Base-by-base conservation (phyloP, 2,329 filamentous ascomycete genomes). In the Knoxdaviesia capensis region DNA sequence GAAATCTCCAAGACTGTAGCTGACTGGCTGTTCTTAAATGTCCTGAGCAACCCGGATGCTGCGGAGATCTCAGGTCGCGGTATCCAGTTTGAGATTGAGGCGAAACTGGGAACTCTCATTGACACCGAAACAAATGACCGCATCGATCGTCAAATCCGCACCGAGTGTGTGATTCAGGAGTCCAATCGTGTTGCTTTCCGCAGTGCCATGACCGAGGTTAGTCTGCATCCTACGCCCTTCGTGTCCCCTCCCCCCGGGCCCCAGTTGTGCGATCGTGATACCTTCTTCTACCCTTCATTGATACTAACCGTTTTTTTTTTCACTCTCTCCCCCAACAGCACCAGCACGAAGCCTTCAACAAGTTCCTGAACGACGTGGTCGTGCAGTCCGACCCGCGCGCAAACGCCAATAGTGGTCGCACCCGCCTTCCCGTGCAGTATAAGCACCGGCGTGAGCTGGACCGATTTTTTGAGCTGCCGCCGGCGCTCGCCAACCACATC, bases 41-140 rank as follows among this genome's bases (percentile, higher is more conserved):
- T 90, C 11, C 68, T 90, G 6, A 63, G 68, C 41, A 74, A 76
- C 46, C 65, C 70, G n/a, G 74, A 82, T 48, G 66, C 77, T 34
- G 68, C 68, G 32, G 74, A 80, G 49, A 70, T 80, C 20, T 59
- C 64, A 10, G 69, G 70, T 41, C 68, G 71, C 10, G 75, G 74
- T 6, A 78, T 86, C 9, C 71, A 84, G 46, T 77, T 94, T 42
- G 90, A 98, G 59, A 82, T 98, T 43, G 90, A 98, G 61, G 90
- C 86, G 7, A 96, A 96, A 58, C 66, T 96, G 39, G 90, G 90
- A 11, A 79, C 76, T 30, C 67, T 96, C 9, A 72, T 88, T 44
- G 77, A 84, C 55, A 76, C 74, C 53, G 71, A 78, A 46, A 81
- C 74, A 6, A 73, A 79, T 44, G 66, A 77, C 39, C 71, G 84